Percentiles rank a stretch among this genome's conserved stretches.
Evolutionary conservation across 352 stramenopile species (phyloP).

Genomic region (Phytophthora meadii): DNA sequence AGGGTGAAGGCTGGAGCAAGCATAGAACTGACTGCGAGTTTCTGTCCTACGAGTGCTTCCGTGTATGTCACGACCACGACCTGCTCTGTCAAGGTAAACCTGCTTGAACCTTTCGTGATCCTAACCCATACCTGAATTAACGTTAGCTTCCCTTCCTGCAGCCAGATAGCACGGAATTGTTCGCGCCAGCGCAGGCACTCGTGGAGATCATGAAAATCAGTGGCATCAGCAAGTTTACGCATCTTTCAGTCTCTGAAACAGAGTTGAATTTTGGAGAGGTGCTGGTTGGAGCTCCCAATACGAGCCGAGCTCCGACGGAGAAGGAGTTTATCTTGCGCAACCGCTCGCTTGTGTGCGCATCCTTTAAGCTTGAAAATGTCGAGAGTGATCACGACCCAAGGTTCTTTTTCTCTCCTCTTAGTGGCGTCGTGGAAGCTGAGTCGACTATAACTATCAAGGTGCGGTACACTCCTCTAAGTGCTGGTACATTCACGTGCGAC

Average conservation of each 20-base stretch:
- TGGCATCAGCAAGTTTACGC: conserved; percentile 90
- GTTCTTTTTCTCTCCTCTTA: conserved; percentile 82
- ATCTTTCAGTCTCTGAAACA: conserved; percentile 82
- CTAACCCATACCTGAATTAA: not conserved
- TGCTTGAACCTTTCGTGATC: not conserved
- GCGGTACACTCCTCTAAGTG: conserved; percentile 80
- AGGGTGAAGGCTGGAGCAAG: conserved; percentile 66
- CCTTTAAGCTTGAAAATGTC: conserved; percentile 72
- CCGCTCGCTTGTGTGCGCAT: conserved; percentile 89
- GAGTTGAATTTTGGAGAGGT: conserved; percentile 88
- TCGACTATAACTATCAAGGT: conserved; percentile 74
- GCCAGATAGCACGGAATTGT: conserved; percentile 35
- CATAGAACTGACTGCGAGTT: conserved; percentile 76
- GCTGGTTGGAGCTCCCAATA: conserved; percentile 65
- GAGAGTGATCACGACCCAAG: conserved; percentile 88
- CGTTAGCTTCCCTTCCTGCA: conserved; percentile 9
- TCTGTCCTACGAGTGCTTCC: conserved; percentile 72
- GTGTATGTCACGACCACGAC: conserved; percentile 88
- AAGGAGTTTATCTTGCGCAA: conserved; percentile 91
- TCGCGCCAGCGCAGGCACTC: conserved; percentile 25
- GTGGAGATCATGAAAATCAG: conserved; percentile 86
- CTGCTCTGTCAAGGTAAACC: conserved; percentile 64
- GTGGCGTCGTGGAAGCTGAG: conserved; percentile 78
- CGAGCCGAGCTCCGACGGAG: conserved; percentile 53
- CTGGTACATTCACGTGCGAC: conserved; percentile 91